Evolutionary conservation across 1,284 basidiomycete species (phyloP), one percentile per base, ranked within the genome.

Genomic region (Naganishia sp.): DNA sequence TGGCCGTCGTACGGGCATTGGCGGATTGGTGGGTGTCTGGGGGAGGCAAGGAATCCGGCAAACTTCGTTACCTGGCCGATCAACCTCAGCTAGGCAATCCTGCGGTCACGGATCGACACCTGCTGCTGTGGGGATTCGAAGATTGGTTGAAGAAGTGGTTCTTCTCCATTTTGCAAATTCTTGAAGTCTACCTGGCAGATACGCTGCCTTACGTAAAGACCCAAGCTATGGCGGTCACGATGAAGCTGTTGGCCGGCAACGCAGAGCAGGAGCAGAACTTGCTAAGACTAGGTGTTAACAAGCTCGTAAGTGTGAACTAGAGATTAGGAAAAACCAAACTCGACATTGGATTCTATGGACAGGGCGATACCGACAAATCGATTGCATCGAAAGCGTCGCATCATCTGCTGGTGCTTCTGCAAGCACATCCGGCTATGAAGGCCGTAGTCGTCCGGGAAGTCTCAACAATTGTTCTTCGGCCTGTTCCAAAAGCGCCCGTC

Each of bases 201-300:
- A 87, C 92, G 0, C 84, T 99, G 1, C 83, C 88, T 2, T 98
- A 96, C 73, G 88, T 96, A 63, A 88, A 94, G 57, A 91, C 85
- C 0, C 91, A 93, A 79, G 84, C 89, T 6, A 83, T 93, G 70
- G 77, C 83, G 28, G 83, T 93, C 69, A 87, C 92, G 61, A 88
- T 84, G 78, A 88, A 87, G 46, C 85, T 99, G 1, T 86, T 99
- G 9, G 85, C 87, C 28, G 90, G 90, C 70, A 94, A 94, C 73
- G 90, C 94, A 0, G 96, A 99, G 77, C 96, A 99, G 79, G 96
- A 99, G 77, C 93, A 97, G 74, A 99, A 98, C 80, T 81, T 99
- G 54, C 85, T 98, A 6, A 86, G 90, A 28, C 82, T 99, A 7
- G 87, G 98, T 18, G 92, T 94, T 55, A 97, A 98, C 83, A 99